Evolutionary conservation across 805 yeast species (phyloP), one percentile per base, ranked within the genome.

Genomic region (Nakazawaea molendinolei): DNA sequence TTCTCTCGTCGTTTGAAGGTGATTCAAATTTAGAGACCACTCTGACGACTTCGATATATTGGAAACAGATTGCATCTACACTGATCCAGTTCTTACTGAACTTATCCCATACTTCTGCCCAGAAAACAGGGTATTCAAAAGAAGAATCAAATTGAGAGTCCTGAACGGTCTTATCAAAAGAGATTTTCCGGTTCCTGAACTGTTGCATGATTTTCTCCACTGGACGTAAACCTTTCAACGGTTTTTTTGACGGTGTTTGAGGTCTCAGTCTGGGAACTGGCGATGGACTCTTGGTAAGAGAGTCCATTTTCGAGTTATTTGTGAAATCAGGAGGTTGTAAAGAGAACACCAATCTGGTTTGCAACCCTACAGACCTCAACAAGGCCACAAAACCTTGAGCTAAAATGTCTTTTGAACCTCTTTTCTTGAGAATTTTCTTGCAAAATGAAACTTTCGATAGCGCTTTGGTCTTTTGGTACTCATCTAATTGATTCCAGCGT

Each of bases 91-190:
- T 72, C 40, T 76, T 69, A 5, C 75, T 59, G 40, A 69, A 74
- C 34, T 71, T 70, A 52, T 90, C 89, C 95, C 95, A 90, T 0
- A 84, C 95, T 53, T 92, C 98, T 16, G 78, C 78, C 98, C 98
- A 92, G 51, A 80, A 87, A 0, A 87, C 68, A 0, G 97, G 97
- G 49, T 64, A 80, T 7, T 42, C 39, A 2, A 44, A 44, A 13
- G 42, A 43, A 14, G 33, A 40, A 1, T 40, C 36, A 5, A 18
- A 37, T 21, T 28, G 12, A 10, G 32, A 29, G 23, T 28, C 33
- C 21, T 34, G 12, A 30, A 51, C 23, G 5, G 20, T 15, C n/a
- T n/a, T n/a, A n/a, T n/a, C n/a, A n/a, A n/a, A n/a, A 8, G n/a
- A n/a, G 26, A 48, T 42, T 36, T 42, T 41, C 34, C 45, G 55